A percentile compares a stretch with the other conserved stretches of the same genome.
phyloP scores from a whole-genome alignment of 257 asterid genomes.

The Ilex asprella region DNA sequence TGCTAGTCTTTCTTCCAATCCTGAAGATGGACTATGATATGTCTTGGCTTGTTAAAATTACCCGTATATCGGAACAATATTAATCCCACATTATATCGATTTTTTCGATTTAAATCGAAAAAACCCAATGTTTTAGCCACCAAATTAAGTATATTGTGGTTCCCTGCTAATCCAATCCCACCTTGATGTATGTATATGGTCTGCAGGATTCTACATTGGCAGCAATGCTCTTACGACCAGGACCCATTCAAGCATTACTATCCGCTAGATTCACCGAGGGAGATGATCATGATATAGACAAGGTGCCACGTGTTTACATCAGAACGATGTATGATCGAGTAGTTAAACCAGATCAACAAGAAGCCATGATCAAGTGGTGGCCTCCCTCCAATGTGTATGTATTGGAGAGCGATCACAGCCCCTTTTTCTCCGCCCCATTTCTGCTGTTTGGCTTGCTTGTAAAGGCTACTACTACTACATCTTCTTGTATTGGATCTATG shows the following conservation, averaged over 20 bases:
- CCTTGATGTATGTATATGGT: neutral
- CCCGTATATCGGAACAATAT: too few species aligned
- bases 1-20: too few species aligned
- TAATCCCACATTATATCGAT: too few species aligned
- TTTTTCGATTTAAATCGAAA: too few species aligned
- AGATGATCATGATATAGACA: slow-evolving; percentile 9
- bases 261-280: slow-evolving; percentile 26
- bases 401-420: slow-evolving; percentile 81
- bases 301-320: slow-evolving; percentile 55
- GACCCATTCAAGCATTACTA: slow-evolving; percentile 57
- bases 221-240: slow-evolving; percentile 60
- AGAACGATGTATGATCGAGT: slow-evolving; percentile 46
- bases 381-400: slow-evolving; percentile 47
- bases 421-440: slow-evolving; percentile 79
- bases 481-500: slow-evolving; percentile 9
- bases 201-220: slow-evolving; percentile 60
- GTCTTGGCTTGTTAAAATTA: neutral
- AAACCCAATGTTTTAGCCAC: too few species aligned
- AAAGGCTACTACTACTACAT: slow-evolving; percentile 31
- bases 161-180: too few species aligned
- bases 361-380: slow-evolving; percentile 71
- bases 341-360: slow-evolving; percentile 54
- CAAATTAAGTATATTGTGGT: too few species aligned
- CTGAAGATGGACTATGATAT: neutral
- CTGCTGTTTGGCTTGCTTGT: slow-evolving; percentile 49